phyloP scores from a whole-genome alignment of 257 asterid genomes.

The Paraleonurus japonicus region DNA sequence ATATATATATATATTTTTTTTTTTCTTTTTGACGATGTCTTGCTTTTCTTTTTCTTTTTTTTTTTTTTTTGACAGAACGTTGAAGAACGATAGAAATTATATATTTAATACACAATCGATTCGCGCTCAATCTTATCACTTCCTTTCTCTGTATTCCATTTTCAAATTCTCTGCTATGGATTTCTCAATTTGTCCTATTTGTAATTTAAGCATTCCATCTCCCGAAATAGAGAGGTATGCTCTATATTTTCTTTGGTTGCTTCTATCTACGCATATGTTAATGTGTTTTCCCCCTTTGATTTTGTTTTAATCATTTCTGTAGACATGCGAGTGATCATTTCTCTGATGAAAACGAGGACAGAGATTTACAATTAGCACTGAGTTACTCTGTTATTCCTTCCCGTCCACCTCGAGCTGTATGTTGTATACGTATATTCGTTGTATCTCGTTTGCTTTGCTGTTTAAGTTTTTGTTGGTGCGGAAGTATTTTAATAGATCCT shows the following conservation, averaged over 20 bases:
- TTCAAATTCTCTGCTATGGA: conserved; percentile 33
- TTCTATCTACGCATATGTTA: background rate
- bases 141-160: background rate
- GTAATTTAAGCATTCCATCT: conserved; percentile 34
- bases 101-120: background rate
- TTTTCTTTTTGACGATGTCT: too few species aligned
- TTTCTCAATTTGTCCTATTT: conserved; percentile 44
- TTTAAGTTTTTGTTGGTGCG: conserved; percentile 1
- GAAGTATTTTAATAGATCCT: background rate
- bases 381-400: conserved; percentile 30
- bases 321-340: conserved; percentile 56
- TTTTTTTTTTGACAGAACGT: background rate
- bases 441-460: background rate
- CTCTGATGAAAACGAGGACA: conserved; percentile 43
- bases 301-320: conserved; percentile 7
- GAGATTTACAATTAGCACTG: conserved; percentile 42
- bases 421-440: conserved; percentile 5
- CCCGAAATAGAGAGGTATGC: conserved; percentile 41
- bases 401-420: conserved; percentile 34
- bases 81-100: background rate
- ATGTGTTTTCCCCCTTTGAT: background rate
- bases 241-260: background rate
- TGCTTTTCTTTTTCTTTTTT: too few species aligned
- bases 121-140: conserved; percentile 20
- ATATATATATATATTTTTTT: too few species aligned